Evolutionary conservation across 1,139 yeast genomes (phyloP).

Genomic region (Meyerozyma carpophila): DNA sequence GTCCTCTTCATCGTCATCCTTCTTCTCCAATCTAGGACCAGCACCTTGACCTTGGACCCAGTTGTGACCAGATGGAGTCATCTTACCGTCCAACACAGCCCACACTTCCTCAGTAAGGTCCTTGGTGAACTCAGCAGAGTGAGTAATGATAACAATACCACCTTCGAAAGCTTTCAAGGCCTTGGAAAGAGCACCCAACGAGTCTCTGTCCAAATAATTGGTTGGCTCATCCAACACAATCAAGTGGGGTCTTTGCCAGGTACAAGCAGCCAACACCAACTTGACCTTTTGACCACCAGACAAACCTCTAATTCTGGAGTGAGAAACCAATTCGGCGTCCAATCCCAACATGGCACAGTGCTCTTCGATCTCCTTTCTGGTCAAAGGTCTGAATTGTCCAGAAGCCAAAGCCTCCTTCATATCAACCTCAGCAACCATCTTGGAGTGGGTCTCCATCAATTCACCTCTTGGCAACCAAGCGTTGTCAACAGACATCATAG

Average conservation of each 20-base stretch:
- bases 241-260: constrained; percentile 99
- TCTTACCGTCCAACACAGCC: constrained; percentile 96
- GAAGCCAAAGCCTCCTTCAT: constrained; percentile 99
- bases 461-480: constrained; percentile 99
- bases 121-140: constrained; percentile 99
- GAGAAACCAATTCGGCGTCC: constrained; percentile 98
- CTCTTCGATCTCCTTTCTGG: constrained; percentile 98
- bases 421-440: constrained; percentile 99
- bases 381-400: constrained; percentile 99
- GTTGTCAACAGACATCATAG: constrained; percentile 99
- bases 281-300: constrained; percentile 99
- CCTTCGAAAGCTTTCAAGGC: constrained; percentile 98
- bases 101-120: constrained; percentile 99
- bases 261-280: constrained; percentile 99
- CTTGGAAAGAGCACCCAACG: constrained; percentile 98
- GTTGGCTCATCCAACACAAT: constrained; percentile 99
- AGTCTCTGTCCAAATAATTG: constrained; percentile 98
- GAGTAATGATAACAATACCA: constrained; percentile 99
- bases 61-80: constrained; percentile 99
- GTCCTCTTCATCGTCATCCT: constrained; percentile 96
- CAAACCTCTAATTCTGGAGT: constrained; percentile 99
- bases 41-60: constrained; percentile 99
- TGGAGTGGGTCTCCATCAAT: constrained; percentile 95
- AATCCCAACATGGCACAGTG: constrained; percentile 99
- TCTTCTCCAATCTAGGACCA: constrained; percentile 96